Evolutionary conservation across 2,329 filamentous ascomycete genomes (phyloP).

Genomic region (Sclerotinia nivalis): DNA sequence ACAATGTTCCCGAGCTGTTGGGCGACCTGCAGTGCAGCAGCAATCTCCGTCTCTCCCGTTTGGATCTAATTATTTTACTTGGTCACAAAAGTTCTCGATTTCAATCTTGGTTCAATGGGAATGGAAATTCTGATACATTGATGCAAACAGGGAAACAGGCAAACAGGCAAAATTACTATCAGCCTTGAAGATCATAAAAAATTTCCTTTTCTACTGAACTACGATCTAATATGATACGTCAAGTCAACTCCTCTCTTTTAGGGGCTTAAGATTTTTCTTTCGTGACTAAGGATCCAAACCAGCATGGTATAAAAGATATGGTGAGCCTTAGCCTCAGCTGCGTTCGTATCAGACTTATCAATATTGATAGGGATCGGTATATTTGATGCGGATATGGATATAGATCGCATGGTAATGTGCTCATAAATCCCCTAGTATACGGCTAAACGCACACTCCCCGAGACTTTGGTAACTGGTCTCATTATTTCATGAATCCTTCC

Average conservation of each 20-base stretch:
- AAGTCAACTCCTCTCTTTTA: slow-evolving; percentile 3
- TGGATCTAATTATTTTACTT: slow-evolving; percentile 7
- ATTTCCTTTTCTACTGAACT: neutral
- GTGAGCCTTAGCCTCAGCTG: slow-evolving; percentile 19
- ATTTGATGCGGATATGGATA: slow-evolving; percentile 3
- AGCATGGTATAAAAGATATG: neutral
- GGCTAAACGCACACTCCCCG: neutral
- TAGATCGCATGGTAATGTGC: neutral
- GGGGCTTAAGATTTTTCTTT: neutral
- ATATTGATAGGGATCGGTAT: slow-evolving; percentile 14
- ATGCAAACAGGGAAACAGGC: neutral
- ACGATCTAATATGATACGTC: slow-evolving; percentile 8
- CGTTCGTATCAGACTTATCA: slow-evolving; percentile 20
- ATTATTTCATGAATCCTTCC: slow-evolving; percentile 2
- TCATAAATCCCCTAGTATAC: neutral
- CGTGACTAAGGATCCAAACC: neutral
- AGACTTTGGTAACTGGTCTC: slow-evolving; percentile 13
- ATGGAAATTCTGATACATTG: neutral
- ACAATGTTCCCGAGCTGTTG: slow-evolving; percentile 20
- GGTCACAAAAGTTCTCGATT: slow-evolving; percentile 17
- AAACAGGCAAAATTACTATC: neutral
- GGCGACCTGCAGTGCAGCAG: slow-evolving; percentile 23
- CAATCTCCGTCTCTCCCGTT: slow-evolving; percentile 20
- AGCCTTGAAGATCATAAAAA: neutral
- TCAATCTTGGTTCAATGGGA: neutral